Base-by-base conservation (phyloP, 2,329 filamentous ascomycete genomes). In the Phoma sp. region DNA sequence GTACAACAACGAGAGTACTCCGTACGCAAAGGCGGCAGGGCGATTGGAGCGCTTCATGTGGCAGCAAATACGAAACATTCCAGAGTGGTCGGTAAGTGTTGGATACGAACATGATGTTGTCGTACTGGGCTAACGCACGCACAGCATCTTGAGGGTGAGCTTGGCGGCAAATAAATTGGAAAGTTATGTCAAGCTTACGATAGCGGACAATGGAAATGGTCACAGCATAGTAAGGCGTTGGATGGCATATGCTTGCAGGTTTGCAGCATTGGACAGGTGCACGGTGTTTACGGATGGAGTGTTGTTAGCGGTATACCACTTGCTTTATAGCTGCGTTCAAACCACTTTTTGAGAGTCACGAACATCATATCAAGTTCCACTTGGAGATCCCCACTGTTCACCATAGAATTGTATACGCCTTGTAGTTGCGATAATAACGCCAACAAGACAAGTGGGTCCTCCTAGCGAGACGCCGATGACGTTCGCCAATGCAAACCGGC, bases 31-130 rank as follows among this genome's bases (percentile, higher is more conserved):
- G 80, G 92, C 89, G 52, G 95, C 95, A 36, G 96, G 92, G 73
- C 95, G 95, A 72, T 81, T 99, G 37, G 95, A 89, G 72, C 96
- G 95, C 76, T 96, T 88, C 72, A 96, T 98, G 93, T 97, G 92
- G 91, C 84, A 88, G 74, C 91, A 94, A 77, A 92, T 97, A 76
- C 89, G 90, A 72, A 89, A 90, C 64, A 91, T 97, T 47, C 94
- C 94, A 0, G 94, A 97, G 80, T 98, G 94, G 94, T 77, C 68
- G 58, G 71, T 74, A 45, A 61, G 71, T 70, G 9, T 15, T 6
- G 1, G 24, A 12, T 2, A 8, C 21, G 3, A 15, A 15, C 10
- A 15, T n/a, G n/a, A 1, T 33, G 13, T 29, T 10, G 7, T 8
- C 4, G 31, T 37, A 8, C 7, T 35, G 13, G 22, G 32, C 58